phyloP scores from a whole-genome alignment of 2,329 filamentous ascomycete genomes.

The Seiridium unicorne region DNA sequence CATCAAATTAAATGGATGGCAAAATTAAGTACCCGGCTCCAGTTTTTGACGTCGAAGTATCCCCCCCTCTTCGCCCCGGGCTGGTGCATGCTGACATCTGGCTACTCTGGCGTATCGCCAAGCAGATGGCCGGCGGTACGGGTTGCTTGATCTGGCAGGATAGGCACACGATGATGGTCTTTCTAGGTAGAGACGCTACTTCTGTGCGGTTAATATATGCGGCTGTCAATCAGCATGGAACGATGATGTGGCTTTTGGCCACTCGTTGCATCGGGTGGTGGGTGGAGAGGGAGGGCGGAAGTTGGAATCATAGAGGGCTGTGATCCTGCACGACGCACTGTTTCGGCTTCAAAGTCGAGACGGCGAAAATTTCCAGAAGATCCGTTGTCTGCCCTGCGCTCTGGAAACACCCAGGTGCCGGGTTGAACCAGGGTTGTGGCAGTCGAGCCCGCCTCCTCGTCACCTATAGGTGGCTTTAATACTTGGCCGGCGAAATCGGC shows the following conservation, averaged over 20 bases:
- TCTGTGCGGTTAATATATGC: slow-evolving; percentile 16
- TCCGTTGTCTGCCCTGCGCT: background rate
- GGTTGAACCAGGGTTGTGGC: background rate
- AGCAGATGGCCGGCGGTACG: background rate
- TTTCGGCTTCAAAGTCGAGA: background rate
- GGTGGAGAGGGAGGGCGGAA: background rate
- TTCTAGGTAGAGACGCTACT: background rate
- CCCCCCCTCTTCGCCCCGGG: too few relatives aligned
- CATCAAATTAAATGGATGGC: slow-evolving; percentile 16
- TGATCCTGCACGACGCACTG: background rate
- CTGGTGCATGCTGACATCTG: slow-evolving; percentile 7
- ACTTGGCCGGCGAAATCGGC: slow-evolving; percentile 1
- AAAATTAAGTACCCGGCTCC: slow-evolving; percentile 21
- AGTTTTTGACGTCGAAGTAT: slow-evolving; percentile 7
- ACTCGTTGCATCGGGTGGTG: slow-evolving; percentile 11
- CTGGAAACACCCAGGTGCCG: background rate
- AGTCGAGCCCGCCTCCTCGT: background rate
- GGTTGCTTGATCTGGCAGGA: background rate
- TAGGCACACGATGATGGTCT: background rate
- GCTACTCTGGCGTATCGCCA: slow-evolving; percentile 8
- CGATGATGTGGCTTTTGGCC: slow-evolving; percentile 13
- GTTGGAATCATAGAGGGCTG: too few relatives aligned
- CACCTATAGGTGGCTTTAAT: slow-evolving; percentile 9
- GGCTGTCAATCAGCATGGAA: slow-evolving; percentile 13
- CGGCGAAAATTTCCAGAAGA: background rate